A percentile compares a stretch with the other conserved stretches of the same genome.
Conservation (phyloP, 345 rosid species). For the Brassica cretica region DNA sequence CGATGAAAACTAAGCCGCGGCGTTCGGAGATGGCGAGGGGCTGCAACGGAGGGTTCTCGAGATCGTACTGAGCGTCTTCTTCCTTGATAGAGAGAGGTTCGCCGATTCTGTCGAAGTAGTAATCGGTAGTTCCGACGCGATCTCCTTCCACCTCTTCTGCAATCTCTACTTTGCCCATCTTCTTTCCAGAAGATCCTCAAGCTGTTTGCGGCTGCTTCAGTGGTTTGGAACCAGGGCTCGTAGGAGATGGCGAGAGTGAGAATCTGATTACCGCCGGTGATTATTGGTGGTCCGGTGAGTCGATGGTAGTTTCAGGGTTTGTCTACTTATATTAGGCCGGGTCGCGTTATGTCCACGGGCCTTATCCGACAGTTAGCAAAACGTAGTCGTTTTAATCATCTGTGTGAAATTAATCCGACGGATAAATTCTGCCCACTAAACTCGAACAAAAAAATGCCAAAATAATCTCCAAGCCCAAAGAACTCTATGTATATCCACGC, state of each 20-base stretch:
- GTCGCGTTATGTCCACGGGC: background rate
- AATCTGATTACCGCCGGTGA: slow-evolving; percentile 14
- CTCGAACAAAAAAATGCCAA: too few species aligned
- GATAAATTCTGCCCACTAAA: background rate
- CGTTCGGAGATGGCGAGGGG: slow-evolving; percentile 66
- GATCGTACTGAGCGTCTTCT: slow-evolving; percentile 44
- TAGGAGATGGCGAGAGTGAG: slow-evolving; percentile 11
- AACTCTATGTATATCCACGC: too few species aligned
- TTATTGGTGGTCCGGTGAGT: slow-evolving; percentile 10
- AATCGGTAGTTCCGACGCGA: slow-evolving; percentile 50
- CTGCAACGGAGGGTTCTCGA: slow-evolving; percentile 58
- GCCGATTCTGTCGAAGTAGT: slow-evolving; percentile 75
- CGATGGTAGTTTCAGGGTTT: slow-evolving; percentile 10
- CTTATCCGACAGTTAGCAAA: background rate
- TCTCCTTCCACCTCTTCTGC: slow-evolving; percentile 67
- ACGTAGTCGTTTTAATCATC: background rate
- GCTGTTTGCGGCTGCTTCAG: slow-evolving; percentile 11
- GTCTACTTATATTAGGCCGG: slow-evolving; percentile 5
- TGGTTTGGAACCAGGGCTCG: slow-evolving; percentile 15
- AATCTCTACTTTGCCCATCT: slow-evolving; percentile 45
- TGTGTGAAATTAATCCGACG: background rate
- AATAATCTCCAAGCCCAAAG: too few species aligned
- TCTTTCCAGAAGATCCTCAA: background rate
- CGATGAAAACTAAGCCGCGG: slow-evolving; percentile 58
- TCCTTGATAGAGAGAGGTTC: slow-evolving; percentile 52